Evolutionary conservation across 805 yeast species (phyloP).

Genomic region (Candida sithepensis): DNA sequence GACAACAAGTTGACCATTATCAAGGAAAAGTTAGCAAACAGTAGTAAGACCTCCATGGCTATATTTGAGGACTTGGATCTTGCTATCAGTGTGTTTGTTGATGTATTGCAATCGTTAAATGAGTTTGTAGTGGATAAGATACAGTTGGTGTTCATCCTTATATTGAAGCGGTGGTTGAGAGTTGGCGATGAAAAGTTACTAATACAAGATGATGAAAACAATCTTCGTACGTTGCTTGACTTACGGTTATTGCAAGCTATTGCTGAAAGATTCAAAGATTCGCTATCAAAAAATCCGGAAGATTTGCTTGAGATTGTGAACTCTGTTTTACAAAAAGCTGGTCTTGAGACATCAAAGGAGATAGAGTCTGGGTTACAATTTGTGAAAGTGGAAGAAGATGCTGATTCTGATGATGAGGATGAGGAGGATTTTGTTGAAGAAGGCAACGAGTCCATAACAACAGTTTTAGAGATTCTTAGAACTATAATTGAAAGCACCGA

Average conservation of each 20-base stretch:
- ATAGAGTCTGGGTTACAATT: constrained; percentile 2
- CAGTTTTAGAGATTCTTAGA: constrained; percentile 36
- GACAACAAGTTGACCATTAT: constrained; percentile 32
- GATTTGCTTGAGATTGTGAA: constrained; percentile 52
- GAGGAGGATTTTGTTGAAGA: constrained; percentile 30
- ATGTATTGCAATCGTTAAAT: constrained; percentile 30
- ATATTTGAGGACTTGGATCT: constrained; percentile 41
- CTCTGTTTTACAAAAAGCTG: constrained; percentile 32
- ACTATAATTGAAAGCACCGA: constrained; percentile 31
- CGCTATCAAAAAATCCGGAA: constrained; percentile 49
- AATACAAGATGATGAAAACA: constrained; percentile 36
- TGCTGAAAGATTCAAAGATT: constrained; percentile 54
- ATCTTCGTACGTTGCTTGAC: constrained; percentile 55
- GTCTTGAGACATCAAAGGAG: too few species aligned
- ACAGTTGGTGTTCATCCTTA: constrained; percentile 43
- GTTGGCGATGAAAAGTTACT: constrained; percentile 7
- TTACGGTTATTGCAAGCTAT: constrained; percentile 62
- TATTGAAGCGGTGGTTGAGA: constrained; percentile 61
- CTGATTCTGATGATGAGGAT: constrained; percentile 40
- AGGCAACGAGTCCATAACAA: constrained; percentile 28
- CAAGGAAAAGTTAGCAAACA: constrained; percentile 17
- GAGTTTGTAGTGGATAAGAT: constrained; percentile 46
- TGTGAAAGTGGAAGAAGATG: constrained; percentile 22
- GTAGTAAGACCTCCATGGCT: background rate
- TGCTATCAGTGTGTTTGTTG: constrained; percentile 34